Evolutionary conservation across 345 rosid species (phyloP), one percentile per base, ranked within the genome.

Genomic region (Moringa oleifera): DNA sequence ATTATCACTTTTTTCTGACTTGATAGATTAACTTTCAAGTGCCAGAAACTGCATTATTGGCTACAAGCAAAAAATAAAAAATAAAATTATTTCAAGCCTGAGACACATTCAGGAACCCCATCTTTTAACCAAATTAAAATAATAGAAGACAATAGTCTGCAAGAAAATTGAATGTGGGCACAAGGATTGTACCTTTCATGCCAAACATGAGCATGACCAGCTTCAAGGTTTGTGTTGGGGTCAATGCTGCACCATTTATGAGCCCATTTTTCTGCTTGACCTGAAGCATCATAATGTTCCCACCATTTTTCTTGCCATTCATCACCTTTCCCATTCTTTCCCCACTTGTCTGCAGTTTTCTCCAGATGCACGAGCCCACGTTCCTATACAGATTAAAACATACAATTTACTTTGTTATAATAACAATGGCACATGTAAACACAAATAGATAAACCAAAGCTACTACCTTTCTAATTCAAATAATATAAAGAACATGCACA

Each of bases 291-390:
- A 41, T 90, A 90, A 75, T 90, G 97, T 70, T 93, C 98, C 80
- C 79, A 86, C 98, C 98, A 90, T 75, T 88, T 65, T 78, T 93
- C 98, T 74, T 80, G 94, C 97, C 98, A 93, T 69, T 92, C 96
- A 19, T 82, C 97, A 31, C 88, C 93, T 53, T 64, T 50, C 7
- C 92, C 91, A 20, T 90, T 90, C 87, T 85, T 93, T 45, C 97
- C 98, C 98, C 97, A 93, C 67, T 93, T 93, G 74, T 93, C 90
- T 47, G 98, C 98, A 16, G 83, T 86, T 82, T 93, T 93, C 80
- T 88, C 94, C 58, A 93, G 83, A 79, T 93, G 92, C 52, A 82
- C 63, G 53, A 86, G 68, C 51, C 96, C 98, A 58, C 66, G 33
- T 18, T 79, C 81, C 97, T 92, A 85, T 57, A 69, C 53, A 41